Evolutionary conservation across 192 early-diverging fungal genomes (phyloP).

Genomic region (Umbelopsis sp.): DNA sequence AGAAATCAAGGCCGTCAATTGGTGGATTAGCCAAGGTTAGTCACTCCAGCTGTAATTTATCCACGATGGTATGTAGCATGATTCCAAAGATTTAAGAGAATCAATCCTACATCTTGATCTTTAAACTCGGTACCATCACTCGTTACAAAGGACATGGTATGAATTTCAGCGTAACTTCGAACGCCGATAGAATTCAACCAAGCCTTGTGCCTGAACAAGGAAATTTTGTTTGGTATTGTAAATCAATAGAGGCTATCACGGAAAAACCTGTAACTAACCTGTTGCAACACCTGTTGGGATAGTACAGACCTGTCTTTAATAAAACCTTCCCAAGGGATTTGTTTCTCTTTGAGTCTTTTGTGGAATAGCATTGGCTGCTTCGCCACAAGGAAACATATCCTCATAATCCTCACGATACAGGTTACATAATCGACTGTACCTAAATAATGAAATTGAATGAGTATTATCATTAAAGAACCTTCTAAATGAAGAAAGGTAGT

Average conservation of each 20-base stretch:
- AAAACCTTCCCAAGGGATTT: neutral
- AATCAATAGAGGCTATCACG: neutral
- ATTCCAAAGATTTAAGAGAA: constrained; percentile 16
- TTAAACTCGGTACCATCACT: neutral
- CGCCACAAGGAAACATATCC: neutral
- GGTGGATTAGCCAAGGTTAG: constrained; percentile 4
- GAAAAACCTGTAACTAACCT: neutral
- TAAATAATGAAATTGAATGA: neutral
- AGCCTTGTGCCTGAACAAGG: neutral
- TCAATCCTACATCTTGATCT: neutral
- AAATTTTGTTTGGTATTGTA: neutral
- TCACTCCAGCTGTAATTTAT: constrained; percentile 15
- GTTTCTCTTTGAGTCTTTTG: neutral
- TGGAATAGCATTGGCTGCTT: neutral
- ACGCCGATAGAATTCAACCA: neutral
- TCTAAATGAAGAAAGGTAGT: neutral
- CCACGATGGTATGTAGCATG: constrained; percentile 23
- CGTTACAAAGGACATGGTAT: neutral
- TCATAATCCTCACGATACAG: neutral
- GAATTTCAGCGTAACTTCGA: neutral
- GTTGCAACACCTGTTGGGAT: neutral
- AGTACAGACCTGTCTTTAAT: neutral
- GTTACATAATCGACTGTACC: neutral
- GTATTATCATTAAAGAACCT: neutral
- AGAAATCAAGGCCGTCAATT: constrained; percentile 15